phyloP scores from a whole-genome alignment of 2,329 filamentous ascomycete species.

The Cladophialophora immunda region DNA sequence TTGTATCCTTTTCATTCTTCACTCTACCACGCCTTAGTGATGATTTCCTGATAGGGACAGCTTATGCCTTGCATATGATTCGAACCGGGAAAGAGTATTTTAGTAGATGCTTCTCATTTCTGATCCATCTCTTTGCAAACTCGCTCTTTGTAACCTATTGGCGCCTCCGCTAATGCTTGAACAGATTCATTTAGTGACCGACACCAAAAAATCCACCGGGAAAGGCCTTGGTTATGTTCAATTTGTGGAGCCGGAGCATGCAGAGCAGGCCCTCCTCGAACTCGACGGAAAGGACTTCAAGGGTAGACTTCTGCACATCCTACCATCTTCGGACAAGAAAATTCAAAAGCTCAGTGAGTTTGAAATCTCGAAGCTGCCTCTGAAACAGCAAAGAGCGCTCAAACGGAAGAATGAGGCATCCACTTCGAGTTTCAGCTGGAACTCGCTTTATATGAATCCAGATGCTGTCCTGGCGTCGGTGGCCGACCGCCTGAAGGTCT shows the following conservation, averaged over 20 bases:
- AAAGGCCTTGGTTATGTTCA: slow-evolving; percentile 93
- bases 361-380: slow-evolving; percentile 85
- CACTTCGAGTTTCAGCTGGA: slow-evolving; percentile 90
- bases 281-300: slow-evolving; percentile 89
- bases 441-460: slow-evolving; percentile 96
- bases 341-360: slow-evolving; percentile 86
- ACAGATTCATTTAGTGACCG: slow-evolving; percentile 86
- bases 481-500: slow-evolving; percentile 83
- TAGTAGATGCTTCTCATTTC: slow-evolving; percentile 99
- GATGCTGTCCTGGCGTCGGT: slow-evolving; percentile 93
- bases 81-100: slow-evolving; percentile 92
- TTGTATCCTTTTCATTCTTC: slow-evolving; percentile 32
- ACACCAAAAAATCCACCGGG: slow-evolving; percentile 72
- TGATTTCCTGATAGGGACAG: slow-evolving; percentile 99
- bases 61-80: slow-evolving; percentile 96
- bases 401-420: slow-evolving; percentile 83
- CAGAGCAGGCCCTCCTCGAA: slow-evolving; percentile 78
- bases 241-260: slow-evolving; percentile 75
- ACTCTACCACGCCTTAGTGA: slow-evolving; percentile 66
- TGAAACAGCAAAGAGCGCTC: slow-evolving; percentile 94
- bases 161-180: slow-evolving; percentile 52
- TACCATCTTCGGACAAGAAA: slow-evolving; percentile 83
- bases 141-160: slow-evolving; percentile 31
- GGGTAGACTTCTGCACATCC: slow-evolving; percentile 87
- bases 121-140: slow-evolving; percentile 61